These are phyloP conservation scores for Vigna nakashimae DNA, from an alignment of 306 rosid genomes.

Conservation along the genomic window DNA sequence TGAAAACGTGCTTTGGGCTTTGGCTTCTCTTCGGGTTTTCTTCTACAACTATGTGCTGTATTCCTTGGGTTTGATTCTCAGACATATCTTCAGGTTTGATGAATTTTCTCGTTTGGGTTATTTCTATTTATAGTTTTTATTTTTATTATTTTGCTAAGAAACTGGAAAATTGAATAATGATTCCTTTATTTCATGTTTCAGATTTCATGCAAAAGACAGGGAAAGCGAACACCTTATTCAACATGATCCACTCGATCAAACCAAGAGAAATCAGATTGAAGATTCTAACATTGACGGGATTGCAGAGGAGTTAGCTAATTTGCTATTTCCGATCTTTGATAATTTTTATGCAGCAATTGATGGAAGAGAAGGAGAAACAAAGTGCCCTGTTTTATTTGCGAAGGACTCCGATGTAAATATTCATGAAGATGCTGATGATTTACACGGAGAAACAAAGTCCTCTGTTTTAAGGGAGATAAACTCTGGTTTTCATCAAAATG, in stretches of 20 bases:
- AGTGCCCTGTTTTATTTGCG: conserved; percentile 17
- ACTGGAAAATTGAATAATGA: neutral
- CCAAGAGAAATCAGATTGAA: conserved; percentile 18
- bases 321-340: conserved; percentile 27
- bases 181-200: conserved; percentile 36
- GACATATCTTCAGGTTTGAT: conserved; percentile 57
- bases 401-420: neutral
- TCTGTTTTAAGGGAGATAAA: conserved; percentile 21
- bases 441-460: conserved; percentile 20
- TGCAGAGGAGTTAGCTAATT: conserved; percentile 40
- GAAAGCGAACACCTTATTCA: conserved; percentile 10
- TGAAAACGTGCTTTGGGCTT: conserved; percentile 48
- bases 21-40: conserved; percentile 48
- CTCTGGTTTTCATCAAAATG: conserved; percentile 4
- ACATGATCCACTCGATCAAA: neutral
- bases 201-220: conserved; percentile 45
- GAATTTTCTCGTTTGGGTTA: conserved; percentile 25
- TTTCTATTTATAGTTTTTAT: neutral
- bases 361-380: neutral
- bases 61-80: conserved; percentile 49
- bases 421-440: neutral
- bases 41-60: conserved; percentile 43
- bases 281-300: conserved; percentile 45
- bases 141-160: neutral
- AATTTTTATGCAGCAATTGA: neutral